Percentiles rank a stretch among this genome's conserved stretches.
These are phyloP conservation scores for Apiotrichum porosum DNA, from an alignment of 1,284 basidiomycete species.

Conservation along the genomic window DNA sequence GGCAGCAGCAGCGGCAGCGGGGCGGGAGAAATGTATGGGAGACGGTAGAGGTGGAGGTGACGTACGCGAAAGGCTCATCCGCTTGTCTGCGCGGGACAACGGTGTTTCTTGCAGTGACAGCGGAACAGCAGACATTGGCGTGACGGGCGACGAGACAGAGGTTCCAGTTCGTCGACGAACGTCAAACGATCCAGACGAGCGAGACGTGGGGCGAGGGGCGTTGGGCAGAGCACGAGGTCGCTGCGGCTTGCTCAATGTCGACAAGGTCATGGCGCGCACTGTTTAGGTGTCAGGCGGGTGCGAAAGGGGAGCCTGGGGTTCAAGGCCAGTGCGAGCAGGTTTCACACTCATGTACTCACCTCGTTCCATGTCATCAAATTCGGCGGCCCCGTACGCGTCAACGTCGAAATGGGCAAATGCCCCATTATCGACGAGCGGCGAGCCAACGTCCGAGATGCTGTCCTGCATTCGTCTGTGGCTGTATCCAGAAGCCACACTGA, in stretches of 20 bases:
- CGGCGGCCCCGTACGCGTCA: background rate
- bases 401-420: too few relatives aligned
- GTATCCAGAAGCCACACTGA: background rate
- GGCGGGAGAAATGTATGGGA: background rate
- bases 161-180: constrained; percentile 19
- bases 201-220: constrained; percentile 8
- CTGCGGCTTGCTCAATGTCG: constrained; percentile 1
- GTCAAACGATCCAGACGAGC: constrained; percentile 31
- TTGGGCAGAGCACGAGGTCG: too few relatives aligned
- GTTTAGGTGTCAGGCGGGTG: background rate
- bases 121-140: background rate
- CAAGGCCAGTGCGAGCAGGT: too few relatives aligned
- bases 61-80: constrained; percentile 35
- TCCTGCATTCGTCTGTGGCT: background rate
- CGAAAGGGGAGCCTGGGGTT: too few relatives aligned
- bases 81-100: constrained; percentile 9
- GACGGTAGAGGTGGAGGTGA: background rate
- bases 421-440: background rate
- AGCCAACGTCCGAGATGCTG: background rate
- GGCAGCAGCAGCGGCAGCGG: background rate
- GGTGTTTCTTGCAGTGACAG: background rate
- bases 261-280: constrained; percentile 9
- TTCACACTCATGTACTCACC: background rate
- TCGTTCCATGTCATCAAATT: background rate
- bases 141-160: constrained; percentile 16